These are phyloP conservation scores for Sphagnum magellanicum DNA, from an alignment of 228 moss, liverwort and hornwort species.

Conservation along the genomic window DNA sequence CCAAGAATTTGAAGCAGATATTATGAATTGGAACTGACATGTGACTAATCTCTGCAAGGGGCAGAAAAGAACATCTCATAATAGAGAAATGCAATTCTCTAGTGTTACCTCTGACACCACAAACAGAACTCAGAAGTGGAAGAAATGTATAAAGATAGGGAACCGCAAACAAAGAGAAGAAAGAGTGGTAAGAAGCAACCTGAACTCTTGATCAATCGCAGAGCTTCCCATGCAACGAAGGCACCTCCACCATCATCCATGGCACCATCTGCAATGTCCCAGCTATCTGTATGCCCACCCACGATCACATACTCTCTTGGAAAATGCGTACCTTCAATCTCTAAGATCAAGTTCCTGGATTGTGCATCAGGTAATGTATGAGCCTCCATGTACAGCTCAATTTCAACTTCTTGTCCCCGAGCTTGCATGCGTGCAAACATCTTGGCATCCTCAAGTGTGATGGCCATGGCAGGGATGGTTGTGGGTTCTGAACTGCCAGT, in stretches of 20 bases:
- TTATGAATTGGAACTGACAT: too few relatives aligned
- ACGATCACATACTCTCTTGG: constrained; percentile 69
- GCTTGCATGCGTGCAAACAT: constrained; percentile 75
- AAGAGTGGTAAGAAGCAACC: background rate
- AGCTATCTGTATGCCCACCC: constrained; percentile 87
- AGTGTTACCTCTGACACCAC: too few relatives aligned
- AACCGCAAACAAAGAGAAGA: background rate
- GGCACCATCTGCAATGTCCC: constrained; percentile 86
- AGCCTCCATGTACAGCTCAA: constrained; percentile 84
- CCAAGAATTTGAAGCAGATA: too few relatives aligned
- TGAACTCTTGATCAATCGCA: constrained; percentile 23
- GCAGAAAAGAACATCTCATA: too few relatives aligned
- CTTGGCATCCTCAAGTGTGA: constrained; percentile 71
- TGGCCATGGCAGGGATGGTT: constrained; percentile 67
- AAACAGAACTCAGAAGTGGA: background rate
- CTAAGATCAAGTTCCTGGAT: constrained; percentile 69
- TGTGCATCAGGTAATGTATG: constrained; percentile 50
- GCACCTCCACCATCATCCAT: constrained; percentile 95
- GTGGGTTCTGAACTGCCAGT: constrained; percentile 40
- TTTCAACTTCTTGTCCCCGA: constrained; percentile 56
- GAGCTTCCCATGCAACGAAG: constrained; percentile 71
- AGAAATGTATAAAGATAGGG: background rate
- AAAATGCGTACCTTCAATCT: constrained; percentile 46
- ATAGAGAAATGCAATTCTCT: too few relatives aligned
- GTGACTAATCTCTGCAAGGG: too few relatives aligned